Percentiles rank a stretch among this genome's conserved stretches.
These are phyloP conservation scores for Leccinum longicurvipes DNA, from an alignment of 768 basidiomycete genomes.

Conservation along the genomic window DNA sequence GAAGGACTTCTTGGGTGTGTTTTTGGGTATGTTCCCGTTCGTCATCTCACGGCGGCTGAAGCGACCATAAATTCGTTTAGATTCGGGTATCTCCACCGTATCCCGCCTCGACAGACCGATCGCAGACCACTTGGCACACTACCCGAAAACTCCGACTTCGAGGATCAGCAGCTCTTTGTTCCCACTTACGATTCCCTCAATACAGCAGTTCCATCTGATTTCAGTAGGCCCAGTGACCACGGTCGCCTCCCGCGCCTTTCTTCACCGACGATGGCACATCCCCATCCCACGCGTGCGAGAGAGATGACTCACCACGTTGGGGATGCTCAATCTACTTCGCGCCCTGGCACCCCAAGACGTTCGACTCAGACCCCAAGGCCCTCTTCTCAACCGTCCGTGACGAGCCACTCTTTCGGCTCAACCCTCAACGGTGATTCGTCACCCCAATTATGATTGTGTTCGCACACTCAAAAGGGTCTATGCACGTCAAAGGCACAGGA, in stretches of 20 bases:
- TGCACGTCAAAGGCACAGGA: conserved; percentile 32
- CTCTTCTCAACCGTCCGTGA: conserved; percentile 30
- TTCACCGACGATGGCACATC: conserved; percentile 25
- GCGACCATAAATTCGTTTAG: conserved; percentile 36
- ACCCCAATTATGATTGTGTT: conserved; percentile 37
- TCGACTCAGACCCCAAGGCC: conserved; percentile 26
- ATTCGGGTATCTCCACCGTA: conserved; percentile 89
- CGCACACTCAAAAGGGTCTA: conserved; percentile 34
- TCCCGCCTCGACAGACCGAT: conserved; percentile 72
- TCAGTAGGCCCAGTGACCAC: conserved; percentile 4
- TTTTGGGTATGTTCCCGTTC: conserved; percentile 67
- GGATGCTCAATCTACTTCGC: conserved; percentile 19
- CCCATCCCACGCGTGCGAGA: conserved; percentile 26
- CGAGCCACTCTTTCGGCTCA: conserved; percentile 35
- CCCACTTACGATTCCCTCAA: conserved; percentile 53
- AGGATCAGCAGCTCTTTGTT: conserved; percentile 67
- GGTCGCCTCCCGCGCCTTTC: conserved; percentile 8
- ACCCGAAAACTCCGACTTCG: conserved; percentile 49
- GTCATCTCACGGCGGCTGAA: background rate
- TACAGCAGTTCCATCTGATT: background rate
- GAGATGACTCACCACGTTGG: conserved; percentile 15
- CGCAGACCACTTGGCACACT: conserved; percentile 56
- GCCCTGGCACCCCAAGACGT: conserved; percentile 27
- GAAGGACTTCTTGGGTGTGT: conserved; percentile 94
- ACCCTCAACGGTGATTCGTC: conserved; percentile 49